A percentile compares a stretch with the other conserved stretches of the same genome.
Conservation (phyloP, 495 filamentous ascomycete species). For the Trichoderma gamsii region DNA sequence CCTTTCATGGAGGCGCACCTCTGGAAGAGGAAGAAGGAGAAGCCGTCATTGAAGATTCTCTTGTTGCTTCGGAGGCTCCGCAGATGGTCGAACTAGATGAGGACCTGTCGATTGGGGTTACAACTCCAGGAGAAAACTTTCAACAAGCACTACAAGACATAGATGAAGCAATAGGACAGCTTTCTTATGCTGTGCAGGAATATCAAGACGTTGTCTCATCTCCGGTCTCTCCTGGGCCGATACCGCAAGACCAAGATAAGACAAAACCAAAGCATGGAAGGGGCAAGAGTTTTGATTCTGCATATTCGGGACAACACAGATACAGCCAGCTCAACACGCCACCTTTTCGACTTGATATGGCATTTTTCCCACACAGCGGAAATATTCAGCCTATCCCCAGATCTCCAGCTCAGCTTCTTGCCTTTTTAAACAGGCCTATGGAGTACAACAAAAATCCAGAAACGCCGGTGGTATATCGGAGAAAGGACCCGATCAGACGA, state of each 20-base stretch:
- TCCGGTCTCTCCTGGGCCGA: not conserved
- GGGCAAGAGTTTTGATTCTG: not conserved
- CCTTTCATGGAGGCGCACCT: no score
- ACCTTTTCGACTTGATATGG: constrained; percentile 1
- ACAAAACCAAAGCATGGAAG: not conserved
- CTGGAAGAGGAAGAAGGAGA: not conserved
- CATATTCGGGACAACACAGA: not conserved
- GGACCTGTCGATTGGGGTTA: no score
- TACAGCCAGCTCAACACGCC: not conserved
- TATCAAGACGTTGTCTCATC: not conserved
- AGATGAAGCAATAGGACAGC: constrained; percentile 1
- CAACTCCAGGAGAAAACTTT: not conserved
- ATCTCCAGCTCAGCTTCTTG: not conserved
- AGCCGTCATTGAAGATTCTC: not conserved
- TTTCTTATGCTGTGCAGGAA: constrained; percentile 5
- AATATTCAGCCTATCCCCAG: not conserved
- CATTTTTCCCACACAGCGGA: constrained; percentile 11
- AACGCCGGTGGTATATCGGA: not conserved
- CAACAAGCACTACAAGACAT: constrained; percentile 5
- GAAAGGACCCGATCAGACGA: not conserved
- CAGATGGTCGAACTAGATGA: not conserved
- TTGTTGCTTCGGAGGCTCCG: not conserved
- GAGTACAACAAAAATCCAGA: not conserved
- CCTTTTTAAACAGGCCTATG: not conserved
- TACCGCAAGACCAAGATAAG: constrained; percentile 12